Evolutionary conservation across 371 early-diverging fungal species (phyloP), one percentile per base, ranked within the genome.

Genomic region (Rhizopus sp.): DNA sequence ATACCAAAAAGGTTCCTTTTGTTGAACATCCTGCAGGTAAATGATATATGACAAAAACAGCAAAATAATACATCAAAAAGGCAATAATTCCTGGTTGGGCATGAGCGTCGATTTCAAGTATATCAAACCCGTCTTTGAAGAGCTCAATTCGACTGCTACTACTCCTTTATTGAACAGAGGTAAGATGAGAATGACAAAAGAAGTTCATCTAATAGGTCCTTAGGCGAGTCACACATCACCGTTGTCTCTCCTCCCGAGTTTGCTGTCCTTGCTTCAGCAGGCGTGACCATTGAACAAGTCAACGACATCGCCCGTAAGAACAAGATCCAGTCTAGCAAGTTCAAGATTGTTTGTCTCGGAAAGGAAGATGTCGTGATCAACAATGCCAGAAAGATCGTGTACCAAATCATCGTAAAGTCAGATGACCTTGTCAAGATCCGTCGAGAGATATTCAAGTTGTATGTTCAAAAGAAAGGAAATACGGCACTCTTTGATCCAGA

Each of bases 171-270:
- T 77, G 31, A 73, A 9, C 17, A 42, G 58, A 46, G 52, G 59
- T 50, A 52, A 34, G 12, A 30, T 7, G 6, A 40, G 16, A 45
- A 50, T 16, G 15, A 16, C 5, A 49, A 37, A n/a, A 48, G 9
- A 17, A 16, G 31, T 17, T 32, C 4, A 3, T 12, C 2, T 53
- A 41, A 6, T 33, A 10, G 32, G 31, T 7, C 9, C 3, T 42
- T 41, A 76, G 88, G 86, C 15, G 93, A 93, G 60, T 78, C 92
- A 0, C 93, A 93, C 44, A 69, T 93, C 42, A 93, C 93, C 1
- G 80, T 92, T 10, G 72, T 93, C 39, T 72, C 82, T 7, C 93
- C 93, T 0, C 87, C 93, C 0, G 93, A 93, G 65, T 89, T 77
- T 46, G 69, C 75, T 46, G 73, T 81, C 5, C 69, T 90, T 12